phyloP scores from a whole-genome alignment of 345 rosid species.

The Syzygium jambos region DNA sequence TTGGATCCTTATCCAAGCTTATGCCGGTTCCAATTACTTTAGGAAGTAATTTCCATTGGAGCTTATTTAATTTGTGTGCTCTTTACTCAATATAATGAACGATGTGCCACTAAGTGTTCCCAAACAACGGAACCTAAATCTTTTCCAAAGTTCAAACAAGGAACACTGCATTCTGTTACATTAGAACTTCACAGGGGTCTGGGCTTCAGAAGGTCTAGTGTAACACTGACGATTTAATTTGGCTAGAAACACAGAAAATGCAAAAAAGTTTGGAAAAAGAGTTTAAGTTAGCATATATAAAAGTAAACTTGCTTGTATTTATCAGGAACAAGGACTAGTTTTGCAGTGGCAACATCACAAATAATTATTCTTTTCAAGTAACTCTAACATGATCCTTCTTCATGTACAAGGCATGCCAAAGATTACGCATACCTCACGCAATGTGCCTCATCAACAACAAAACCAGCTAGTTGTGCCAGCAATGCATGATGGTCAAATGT shows the following conservation, averaged over 20 bases:
- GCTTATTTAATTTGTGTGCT: neutral
- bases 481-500: too few relatives aligned
- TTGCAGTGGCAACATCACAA: too few relatives aligned
- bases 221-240: constrained; percentile 4
- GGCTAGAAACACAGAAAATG: constrained; percentile 6
- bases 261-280: too few relatives aligned
- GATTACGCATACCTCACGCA: too few relatives aligned
- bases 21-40: neutral
- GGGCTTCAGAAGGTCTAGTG: neutral
- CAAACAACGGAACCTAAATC: neutral
- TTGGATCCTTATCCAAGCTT: neutral
- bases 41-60: neutral
- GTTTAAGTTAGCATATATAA: too few relatives aligned
- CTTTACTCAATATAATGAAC: neutral
- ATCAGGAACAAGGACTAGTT: too few relatives aligned
- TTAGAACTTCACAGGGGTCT: neutral
- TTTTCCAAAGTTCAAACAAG: neutral
- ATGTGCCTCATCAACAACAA: too few relatives aligned
- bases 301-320: too few relatives aligned
- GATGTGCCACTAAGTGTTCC: neutral
- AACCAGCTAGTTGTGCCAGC: too few relatives aligned
- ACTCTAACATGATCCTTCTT: too few relatives aligned
- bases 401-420: too few relatives aligned
- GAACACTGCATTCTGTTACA: neutral
- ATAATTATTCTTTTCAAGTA: too few relatives aligned